Percentiles rank a stretch among this genome's conserved stretches.
Conservation (phyloP, 345 rosid genomes). For the Boechera divaricarpa region DNA sequence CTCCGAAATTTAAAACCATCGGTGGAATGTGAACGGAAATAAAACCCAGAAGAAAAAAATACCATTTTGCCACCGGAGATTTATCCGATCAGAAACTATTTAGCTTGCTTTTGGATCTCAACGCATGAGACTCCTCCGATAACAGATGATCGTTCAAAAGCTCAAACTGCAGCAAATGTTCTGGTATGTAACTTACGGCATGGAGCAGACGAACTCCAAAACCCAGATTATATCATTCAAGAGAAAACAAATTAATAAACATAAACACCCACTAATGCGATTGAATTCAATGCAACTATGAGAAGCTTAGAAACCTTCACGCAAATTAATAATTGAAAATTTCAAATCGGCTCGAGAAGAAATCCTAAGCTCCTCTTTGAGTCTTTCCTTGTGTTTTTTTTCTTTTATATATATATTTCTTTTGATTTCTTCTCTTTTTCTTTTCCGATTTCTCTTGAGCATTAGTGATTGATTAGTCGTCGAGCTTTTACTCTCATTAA, state of each 20-base stretch:
- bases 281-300: slow-evolving; percentile 13
- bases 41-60: slow-evolving; percentile 9
- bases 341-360: slow-evolving; percentile 43
- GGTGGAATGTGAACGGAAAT: slow-evolving; percentile 14
- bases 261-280: neutral
- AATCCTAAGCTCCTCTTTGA: slow-evolving; percentile 46
- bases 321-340: slow-evolving; percentile 5
- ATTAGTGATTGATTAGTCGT: slow-evolving; percentile 21
- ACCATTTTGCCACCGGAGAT: slow-evolving; percentile 39
- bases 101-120: slow-evolving; percentile 52
- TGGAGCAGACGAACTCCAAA: slow-evolving; percentile 18
- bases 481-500: slow-evolving; percentile 37
- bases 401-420: slow-evolving; percentile 15
- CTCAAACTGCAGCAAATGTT: slow-evolving; percentile 22
- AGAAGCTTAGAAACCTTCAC: slow-evolving; percentile 58
- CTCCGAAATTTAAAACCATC: neutral
- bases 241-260: neutral
- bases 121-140: slow-evolving; percentile 37
- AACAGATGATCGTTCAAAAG: slow-evolving; percentile 44
- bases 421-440: slow-evolving; percentile 3
- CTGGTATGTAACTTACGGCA: slow-evolving; percentile 24
- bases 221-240: neutral
- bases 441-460: slow-evolving; percentile 24
- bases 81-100: slow-evolving; percentile 28
- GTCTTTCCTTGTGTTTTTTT: neutral